These are phyloP conservation scores for Rhodotorula sp. DNA, from an alignment of 1,284 basidiomycete genomes.

Conservation along the genomic window DNA sequence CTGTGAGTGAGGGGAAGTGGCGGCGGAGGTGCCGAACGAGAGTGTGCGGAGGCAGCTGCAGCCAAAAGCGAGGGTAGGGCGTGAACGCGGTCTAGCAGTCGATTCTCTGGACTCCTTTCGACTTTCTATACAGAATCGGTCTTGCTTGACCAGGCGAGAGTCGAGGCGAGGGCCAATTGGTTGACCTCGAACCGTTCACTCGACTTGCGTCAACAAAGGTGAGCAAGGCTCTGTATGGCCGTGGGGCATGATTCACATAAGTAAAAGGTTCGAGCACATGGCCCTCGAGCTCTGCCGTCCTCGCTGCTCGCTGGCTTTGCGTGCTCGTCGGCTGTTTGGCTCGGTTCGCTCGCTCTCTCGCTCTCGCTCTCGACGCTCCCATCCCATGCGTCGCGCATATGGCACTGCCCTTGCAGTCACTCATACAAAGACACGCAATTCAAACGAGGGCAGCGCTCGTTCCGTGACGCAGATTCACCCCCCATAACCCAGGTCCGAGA, in stretches of 20 bases:
- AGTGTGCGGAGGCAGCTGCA: background rate
- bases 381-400: background rate
- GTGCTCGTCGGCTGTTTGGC: too few relatives aligned
- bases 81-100: too few relatives aligned
- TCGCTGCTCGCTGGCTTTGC: conserved; percentile 3
- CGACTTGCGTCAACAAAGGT: background rate
- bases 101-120: too few relatives aligned
- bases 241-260: conserved; percentile 22
- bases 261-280: conserved; percentile 32
- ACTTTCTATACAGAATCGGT: too few relatives aligned
- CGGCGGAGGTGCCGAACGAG: background rate
- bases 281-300: background rate
- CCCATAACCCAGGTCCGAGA: background rate
- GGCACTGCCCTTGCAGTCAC: conserved; percentile 1
- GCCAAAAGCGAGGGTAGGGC: too few relatives aligned
- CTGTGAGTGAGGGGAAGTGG: background rate
- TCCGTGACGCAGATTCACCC: conserved; percentile 4
- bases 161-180: too few relatives aligned
- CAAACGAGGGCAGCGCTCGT: conserved; percentile 1
- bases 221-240: background rate
- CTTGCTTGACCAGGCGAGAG: too few relatives aligned
- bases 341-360: background rate
- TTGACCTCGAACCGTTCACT: background rate
- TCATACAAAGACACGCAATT: too few relatives aligned
- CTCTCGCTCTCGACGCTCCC: background rate